These are phyloP conservation scores for Kokia cookei DNA, from an alignment of 441 rosid species.

Conservation along the genomic window DNA sequence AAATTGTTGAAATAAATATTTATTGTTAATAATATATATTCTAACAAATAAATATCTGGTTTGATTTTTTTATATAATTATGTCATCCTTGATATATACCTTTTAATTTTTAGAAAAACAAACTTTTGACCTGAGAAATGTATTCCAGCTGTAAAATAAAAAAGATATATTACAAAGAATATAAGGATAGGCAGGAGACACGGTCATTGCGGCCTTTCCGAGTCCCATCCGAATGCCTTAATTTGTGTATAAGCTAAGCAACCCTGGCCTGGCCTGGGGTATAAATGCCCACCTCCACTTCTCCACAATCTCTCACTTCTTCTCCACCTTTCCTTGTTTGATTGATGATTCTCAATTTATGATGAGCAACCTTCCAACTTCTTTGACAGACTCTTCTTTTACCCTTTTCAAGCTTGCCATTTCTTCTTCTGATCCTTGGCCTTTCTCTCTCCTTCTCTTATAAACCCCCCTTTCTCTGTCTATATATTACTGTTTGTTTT, in stretches of 20 bases:
- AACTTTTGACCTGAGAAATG: neutral
- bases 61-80: too few relatives aligned
- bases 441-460: slow-evolving; percentile 47
- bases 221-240: neutral
- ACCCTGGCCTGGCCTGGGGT: neutral
- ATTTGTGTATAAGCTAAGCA: slow-evolving; percentile 29
- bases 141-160: neutral
- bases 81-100: too few relatives aligned
- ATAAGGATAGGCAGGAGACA: neutral
- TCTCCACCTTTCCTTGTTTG: neutral
- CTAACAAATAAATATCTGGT: too few relatives aligned
- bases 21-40: too few relatives aligned
- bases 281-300: slow-evolving; percentile 6
- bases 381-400: slow-evolving; percentile 64
- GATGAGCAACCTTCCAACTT: slow-evolving; percentile 84
- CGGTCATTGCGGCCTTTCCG: neutral
- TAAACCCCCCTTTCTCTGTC: neutral
- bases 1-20: too few relatives aligned
- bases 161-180: neutral
- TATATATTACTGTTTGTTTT: neutral
- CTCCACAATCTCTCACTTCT: slow-evolving; percentile 3
- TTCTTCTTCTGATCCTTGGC: slow-evolving; percentile 82
- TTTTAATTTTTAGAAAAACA: neutral
- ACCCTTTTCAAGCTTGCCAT: slow-evolving; percentile 66
- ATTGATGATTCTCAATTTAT: slow-evolving; percentile 24